Evolutionary conservation across 139 green algal genomes (phyloP).

Genomic region (Micractinium conductrix): DNA sequence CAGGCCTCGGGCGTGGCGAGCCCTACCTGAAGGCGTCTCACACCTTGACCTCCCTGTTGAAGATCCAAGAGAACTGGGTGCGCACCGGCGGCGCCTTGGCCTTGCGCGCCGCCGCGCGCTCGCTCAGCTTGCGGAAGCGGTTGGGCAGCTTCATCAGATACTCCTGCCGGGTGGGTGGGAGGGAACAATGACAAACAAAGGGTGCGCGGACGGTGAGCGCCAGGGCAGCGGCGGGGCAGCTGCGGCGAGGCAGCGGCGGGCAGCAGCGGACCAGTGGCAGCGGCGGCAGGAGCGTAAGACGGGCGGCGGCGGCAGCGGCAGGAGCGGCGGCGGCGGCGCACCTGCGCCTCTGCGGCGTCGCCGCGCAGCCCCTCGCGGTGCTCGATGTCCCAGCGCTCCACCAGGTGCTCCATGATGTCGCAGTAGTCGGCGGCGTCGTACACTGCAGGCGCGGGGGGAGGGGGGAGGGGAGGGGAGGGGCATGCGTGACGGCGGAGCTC

Average conservation of each 20-base stretch:
- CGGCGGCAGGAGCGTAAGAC: too few relatives aligned
- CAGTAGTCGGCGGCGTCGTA: slow-evolving; percentile 86
- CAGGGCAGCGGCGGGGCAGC: too few relatives aligned
- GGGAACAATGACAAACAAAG: too few relatives aligned
- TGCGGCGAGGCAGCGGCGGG: too few relatives aligned
- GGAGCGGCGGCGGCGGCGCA: too few relatives aligned
- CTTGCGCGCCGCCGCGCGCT: slow-evolving; percentile 73
- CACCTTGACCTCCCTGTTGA: slow-evolving; percentile 80
- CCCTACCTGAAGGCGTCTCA: too few relatives aligned
- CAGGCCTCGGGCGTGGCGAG: too few relatives aligned
- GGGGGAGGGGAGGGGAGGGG: background rate
- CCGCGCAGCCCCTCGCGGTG: slow-evolving; percentile 59
- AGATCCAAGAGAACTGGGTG: slow-evolving; percentile 91
- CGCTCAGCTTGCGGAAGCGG: slow-evolving; percentile 88
- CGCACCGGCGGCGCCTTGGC: slow-evolving; percentile 58
- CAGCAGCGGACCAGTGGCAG: too few relatives aligned
- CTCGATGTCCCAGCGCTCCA: slow-evolving; percentile 83
- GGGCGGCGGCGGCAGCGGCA: too few relatives aligned
- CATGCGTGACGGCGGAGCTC: background rate
- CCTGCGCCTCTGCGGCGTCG: slow-evolving; percentile 71
- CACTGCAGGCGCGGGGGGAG: slow-evolving; percentile 35
- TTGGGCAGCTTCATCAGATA: slow-evolving; percentile 57
- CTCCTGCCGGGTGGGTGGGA: background rate
- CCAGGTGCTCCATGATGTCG: slow-evolving; percentile 87
- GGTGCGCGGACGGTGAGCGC: background rate